Conservation (phyloP, 805 yeast genomes). For the Debaryomyces hansenii region DNA sequence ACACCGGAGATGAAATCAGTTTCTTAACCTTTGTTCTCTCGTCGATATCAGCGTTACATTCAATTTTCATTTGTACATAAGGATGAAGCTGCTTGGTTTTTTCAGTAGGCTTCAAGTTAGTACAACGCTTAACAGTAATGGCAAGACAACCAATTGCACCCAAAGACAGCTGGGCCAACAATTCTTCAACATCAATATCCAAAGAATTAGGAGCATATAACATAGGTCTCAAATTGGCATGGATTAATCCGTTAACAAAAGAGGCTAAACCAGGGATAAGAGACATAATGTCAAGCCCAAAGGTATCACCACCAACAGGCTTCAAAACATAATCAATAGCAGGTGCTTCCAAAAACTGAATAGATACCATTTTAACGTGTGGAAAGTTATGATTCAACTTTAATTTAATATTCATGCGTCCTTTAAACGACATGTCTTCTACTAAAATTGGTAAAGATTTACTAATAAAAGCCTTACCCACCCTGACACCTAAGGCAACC, state of each 20-base stretch:
- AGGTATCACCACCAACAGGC: slow-evolving; percentile 88
- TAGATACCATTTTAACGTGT: slow-evolving; percentile 70
- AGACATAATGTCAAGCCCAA: slow-evolving; percentile 83
- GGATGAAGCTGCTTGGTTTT: slow-evolving; percentile 54
- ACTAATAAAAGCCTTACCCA: slow-evolving; percentile 79
- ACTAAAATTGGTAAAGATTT: slow-evolving; percentile 76
- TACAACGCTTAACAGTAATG: slow-evolving; percentile 57
- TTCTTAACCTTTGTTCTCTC: slow-evolving; percentile 62
- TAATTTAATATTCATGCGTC: slow-evolving; percentile 64
- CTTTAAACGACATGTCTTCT: slow-evolving; percentile 76
- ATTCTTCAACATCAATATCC: slow-evolving; percentile 72
- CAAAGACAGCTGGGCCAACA: slow-evolving; percentile 60
- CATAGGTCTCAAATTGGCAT: slow-evolving; percentile 72
- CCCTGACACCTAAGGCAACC: slow-evolving; percentile 75
- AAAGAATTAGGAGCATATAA: slow-evolving; percentile 79
- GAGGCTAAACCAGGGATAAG: slow-evolving; percentile 76
- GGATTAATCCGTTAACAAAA: slow-evolving; percentile 68
- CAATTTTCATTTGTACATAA: slow-evolving; percentile 45
- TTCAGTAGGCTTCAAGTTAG: slow-evolving; percentile 42
- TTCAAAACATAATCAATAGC: slow-evolving; percentile 75
- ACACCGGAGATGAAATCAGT: slow-evolving; percentile 55
- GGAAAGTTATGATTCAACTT: slow-evolving; percentile 68
- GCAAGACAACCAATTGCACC: slow-evolving; percentile 73
- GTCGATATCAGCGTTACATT: slow-evolving; percentile 40
- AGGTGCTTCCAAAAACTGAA: slow-evolving; percentile 77